Conservation (phyloP, 2,329 filamentous ascomycete genomes). For the Colletotrichum sp. region DNA sequence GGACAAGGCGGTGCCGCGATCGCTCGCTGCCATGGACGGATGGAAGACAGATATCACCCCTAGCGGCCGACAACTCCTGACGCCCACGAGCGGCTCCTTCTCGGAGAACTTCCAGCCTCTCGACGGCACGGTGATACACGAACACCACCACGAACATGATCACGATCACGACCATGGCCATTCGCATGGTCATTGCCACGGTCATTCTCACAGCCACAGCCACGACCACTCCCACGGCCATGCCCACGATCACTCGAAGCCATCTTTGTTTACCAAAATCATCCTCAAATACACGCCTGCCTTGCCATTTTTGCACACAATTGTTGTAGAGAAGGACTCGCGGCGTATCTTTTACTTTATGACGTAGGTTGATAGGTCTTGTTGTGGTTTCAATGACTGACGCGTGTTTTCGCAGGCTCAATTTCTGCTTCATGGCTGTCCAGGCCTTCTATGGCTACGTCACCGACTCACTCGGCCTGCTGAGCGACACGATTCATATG, state of each 20-base stretch:
- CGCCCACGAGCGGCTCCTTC: constrained; percentile 26
- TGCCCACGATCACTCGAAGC: constrained; percentile 42
- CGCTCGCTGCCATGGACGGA: constrained; percentile 39
- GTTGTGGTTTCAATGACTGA: constrained; percentile 6
- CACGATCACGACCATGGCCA: constrained; percentile 30
- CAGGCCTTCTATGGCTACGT: constrained; percentile 94
- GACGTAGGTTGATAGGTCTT: constrained; percentile 60
- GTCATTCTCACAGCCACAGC: constrained; percentile 26
- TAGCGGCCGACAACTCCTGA: constrained; percentile 45
- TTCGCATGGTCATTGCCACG: constrained; percentile 27
- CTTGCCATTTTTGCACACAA: constrained; percentile 82
- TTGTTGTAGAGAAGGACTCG: constrained; percentile 90
- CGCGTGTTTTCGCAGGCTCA: constrained; percentile 65
- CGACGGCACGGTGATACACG: constrained; percentile 15
- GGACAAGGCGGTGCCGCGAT: constrained; percentile 36
- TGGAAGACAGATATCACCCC: constrained; percentile 47
- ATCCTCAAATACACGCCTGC: constrained; percentile 72
- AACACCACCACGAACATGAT: constrained; percentile 28
- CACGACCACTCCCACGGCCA: constrained; percentile 32
- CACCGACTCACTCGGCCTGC: constrained; percentile 90
- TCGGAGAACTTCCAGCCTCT: constrained; percentile 16
- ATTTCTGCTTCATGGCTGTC: constrained; percentile 93
- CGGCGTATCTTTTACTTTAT: constrained; percentile 98
- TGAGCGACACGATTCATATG: constrained; percentile 99
- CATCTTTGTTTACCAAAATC: constrained; percentile 74